Evolutionary conservation across 495 filamentous ascomycete species (phyloP), one percentile per base, ranked within the genome.

Genomic region (Talaromyces ruber): DNA sequence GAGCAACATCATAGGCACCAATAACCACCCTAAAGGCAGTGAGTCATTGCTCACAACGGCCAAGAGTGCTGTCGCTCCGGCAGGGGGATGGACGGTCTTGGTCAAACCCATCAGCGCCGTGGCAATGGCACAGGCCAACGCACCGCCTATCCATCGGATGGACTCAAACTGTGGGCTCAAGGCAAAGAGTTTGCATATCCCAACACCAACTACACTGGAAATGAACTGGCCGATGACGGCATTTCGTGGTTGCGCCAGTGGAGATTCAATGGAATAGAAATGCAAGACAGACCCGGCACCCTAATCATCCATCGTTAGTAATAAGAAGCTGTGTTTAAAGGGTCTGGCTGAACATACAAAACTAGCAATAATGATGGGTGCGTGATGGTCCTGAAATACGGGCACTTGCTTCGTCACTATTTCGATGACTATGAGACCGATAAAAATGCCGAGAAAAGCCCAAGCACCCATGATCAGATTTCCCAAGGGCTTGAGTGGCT

Each of bases 31-130:
- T 58, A 96, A 71, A 1, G 67, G 69, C 16, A 79, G 74, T 0
- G 86, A 73, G 0, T 71, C 66, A 2, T 79, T 65, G 53, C 88
- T 82, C 0, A 87, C 81, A 2, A 88, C 89, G 0, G 90, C 90
- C 21, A 96, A 74, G 1, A 97, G 72, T 0, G 93, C 91, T 0
- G 91, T 95, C 3, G 93, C 93, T 7, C 93, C 93, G 0, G 91
- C 93, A 0, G 93, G 93, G 6, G 93, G 93, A 68, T 97, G 89
- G 2, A 92, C 79, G 0, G 92, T 94, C 6, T 86, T 85, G 0
- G 90, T 94, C 9, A 92, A 63, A 0, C 81, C 78, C 93, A 96
- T 97, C 57, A 85, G 54, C 0, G 83, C 79, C 2, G 86, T 90
- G 0, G 91, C 82, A 25, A 82, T 67, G 1, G 84, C 90, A 60